A percentile compares a stretch with the other conserved stretches of the same genome.
Conservation (phyloP, 345 rosid genomes). For the Brassica cretica region DNA sequence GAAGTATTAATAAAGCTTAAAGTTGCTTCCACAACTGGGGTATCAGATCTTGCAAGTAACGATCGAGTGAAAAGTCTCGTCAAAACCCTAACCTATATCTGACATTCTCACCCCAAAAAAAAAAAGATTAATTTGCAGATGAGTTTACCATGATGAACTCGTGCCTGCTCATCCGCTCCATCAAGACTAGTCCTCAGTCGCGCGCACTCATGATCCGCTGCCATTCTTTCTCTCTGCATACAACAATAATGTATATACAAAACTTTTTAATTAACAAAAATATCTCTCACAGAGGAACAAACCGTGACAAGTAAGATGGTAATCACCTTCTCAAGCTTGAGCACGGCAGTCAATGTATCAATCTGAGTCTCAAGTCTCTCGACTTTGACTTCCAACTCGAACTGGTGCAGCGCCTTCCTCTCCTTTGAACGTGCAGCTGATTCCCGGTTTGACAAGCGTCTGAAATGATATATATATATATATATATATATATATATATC, state of each 20-base stretch:
- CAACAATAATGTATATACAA: background rate
- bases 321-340: constrained; percentile 19
- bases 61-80: background rate
- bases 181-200: constrained; percentile 50
- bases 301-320: no score
- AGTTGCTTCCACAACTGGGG: background rate
- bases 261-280: background rate
- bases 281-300: no score
- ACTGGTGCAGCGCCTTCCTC: constrained; percentile 45
- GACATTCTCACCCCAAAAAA: background rate
- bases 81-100: background rate
- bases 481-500: no score
- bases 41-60: background rate
- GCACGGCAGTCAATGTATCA: background rate
- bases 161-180: constrained; percentile 64
- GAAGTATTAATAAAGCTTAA: background rate
- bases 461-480: constrained; percentile 28
- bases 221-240: background rate
- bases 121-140: background rate
- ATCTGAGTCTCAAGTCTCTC: background rate
- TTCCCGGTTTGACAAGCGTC: constrained; percentile 66
- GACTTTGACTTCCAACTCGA: constrained; percentile 52
- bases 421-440: constrained; percentile 72
- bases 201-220: background rate
- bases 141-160: constrained; percentile 56